A percentile compares a stretch with the other conserved stretches of the same genome.
Conservation (phyloP, 192 early-diverging fungal species). For the Lunasporangiospora selenospora region DNA sequence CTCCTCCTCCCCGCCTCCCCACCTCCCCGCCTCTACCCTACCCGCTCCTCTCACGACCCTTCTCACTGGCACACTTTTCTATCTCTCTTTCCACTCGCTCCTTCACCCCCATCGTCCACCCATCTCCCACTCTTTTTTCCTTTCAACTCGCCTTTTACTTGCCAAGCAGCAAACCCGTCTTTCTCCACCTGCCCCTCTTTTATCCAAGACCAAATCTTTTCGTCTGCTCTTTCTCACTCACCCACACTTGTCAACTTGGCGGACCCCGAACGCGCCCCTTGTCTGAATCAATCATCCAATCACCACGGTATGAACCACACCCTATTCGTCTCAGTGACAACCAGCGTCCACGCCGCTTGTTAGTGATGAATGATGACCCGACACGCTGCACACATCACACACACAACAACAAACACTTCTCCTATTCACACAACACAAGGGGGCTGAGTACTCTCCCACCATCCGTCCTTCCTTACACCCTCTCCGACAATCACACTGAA, state of each 20-base stretch:
- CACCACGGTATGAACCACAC: too few species aligned
- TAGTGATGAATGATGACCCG: too few species aligned
- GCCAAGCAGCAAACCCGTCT: background rate
- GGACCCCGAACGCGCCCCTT: too few species aligned
- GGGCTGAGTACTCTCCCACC: background rate
- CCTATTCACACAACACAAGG: too few species aligned
- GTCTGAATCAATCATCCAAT: too few species aligned
- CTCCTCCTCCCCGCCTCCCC: constrained; percentile 4
- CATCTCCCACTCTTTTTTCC: background rate
- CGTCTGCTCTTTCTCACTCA: background rate
- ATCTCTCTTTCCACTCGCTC: background rate
- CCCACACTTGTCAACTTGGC: too few species aligned
- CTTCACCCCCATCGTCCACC: background rate
- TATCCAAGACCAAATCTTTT: background rate
- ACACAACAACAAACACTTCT: too few species aligned
- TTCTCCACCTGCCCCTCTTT: background rate
- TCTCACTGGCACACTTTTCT: background rate
- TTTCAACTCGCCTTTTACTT: background rate
- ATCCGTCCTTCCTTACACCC: background rate
- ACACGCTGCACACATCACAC: too few species aligned
- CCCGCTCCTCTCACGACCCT: background rate
- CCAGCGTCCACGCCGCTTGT: too few species aligned
- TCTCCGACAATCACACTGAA: too few species aligned
- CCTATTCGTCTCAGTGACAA: too few species aligned
- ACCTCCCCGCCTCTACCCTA: background rate